Evolutionary conservation across 352 stramenopile species (phyloP), one percentile per base, ranked within the genome.

Genomic region (Saprolegnia parasitica): DNA sequence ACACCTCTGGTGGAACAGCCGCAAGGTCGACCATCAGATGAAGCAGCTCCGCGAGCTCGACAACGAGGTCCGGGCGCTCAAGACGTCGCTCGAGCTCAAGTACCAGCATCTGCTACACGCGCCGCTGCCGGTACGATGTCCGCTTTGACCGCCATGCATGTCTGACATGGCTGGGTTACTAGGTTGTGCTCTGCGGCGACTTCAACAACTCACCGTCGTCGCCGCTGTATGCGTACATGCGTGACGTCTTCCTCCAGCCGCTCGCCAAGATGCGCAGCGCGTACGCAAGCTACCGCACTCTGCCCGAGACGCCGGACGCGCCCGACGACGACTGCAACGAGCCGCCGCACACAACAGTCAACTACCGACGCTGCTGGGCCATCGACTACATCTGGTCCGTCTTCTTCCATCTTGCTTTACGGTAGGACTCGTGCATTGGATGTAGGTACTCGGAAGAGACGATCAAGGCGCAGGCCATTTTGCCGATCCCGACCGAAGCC

Each of bases 181-280:
- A 84, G 76, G 85, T 95, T 21, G 83, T 95, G 37, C 73, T 95
- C 1, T 93, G 85, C 32, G 87, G 87, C 29, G 87, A 95, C 68
- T 95, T 95, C 55, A 95, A 95, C 73, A 95, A 95, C 74, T 93
- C 84, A 1, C 87, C 85, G 16, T 80, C 91, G 56, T 93, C 84
- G 5, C 78, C 81, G 24, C 76, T 95, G 55, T 95, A 95, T 77
- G 78, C 90, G 72, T 93, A 95, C 74, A 93, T 95, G 87, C 77
- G 93, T 65, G 88, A 78, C 67, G 80, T 81, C n/a, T 93, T 95
- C 71, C 89, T 95, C 80, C 45, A 50, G 65, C 55, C 29, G 20
- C 10, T 68, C 47, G 26, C 23, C 18, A 24, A 45, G 20, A 70
- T 70, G 63, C 62, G 61, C 20, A 95, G 87, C 55, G 85, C 87